Evolutionary conservation across 148 eudicot genomes (phyloP).

Genomic region (Agrostemma githago): DNA sequence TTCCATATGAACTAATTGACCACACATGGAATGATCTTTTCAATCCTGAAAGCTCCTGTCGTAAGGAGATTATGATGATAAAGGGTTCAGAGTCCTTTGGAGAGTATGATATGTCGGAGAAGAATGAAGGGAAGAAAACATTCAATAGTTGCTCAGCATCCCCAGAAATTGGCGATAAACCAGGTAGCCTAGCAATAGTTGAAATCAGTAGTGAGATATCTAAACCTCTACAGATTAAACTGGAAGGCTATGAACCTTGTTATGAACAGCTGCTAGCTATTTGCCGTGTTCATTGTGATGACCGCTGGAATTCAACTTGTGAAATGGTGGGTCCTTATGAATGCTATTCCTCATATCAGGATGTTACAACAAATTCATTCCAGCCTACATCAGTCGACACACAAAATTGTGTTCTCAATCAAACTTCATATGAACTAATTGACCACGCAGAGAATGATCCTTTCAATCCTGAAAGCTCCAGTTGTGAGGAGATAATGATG

Average conservation of each 20-base stretch:
- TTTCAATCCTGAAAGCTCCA: slow-evolving; percentile 11
- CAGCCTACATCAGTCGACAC: slow-evolving; percentile 18
- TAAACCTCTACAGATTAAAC: slow-evolving; percentile 27
- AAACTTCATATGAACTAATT: slow-evolving; percentile 35
- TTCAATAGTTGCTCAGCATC: slow-evolving; percentile 15
- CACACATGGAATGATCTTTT: slow-evolving; percentile 18
- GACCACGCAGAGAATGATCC: slow-evolving; percentile 25
- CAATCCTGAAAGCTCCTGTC: slow-evolving; percentile 5
- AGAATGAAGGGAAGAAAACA: slow-evolving; percentile 35
- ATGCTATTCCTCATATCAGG: slow-evolving; percentile 8
- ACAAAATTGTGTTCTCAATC: slow-evolving; percentile 35
- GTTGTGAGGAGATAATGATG: neutral
- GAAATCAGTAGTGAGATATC: slow-evolving; percentile 16
- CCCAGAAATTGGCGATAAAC: slow-evolving; percentile 14
- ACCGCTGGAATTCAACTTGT: neutral
- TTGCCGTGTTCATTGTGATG: slow-evolving; percentile 6
- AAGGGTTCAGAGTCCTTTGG: slow-evolving; percentile 20
- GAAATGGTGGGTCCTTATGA: slow-evolving; percentile 4
- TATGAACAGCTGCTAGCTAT: slow-evolving; percentile 13
- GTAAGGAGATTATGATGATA: neutral
- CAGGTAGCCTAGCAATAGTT: slow-evolving; percentile 22
- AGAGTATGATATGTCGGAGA: slow-evolving; percentile 28
- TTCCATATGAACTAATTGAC: slow-evolving; percentile 37
- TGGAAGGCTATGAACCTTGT: slow-evolving; percentile 33
- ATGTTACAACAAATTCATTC: neutral